Conservation (phyloP, 1,284 basidiomycete genomes). For the Pholiota adiposa region DNA sequence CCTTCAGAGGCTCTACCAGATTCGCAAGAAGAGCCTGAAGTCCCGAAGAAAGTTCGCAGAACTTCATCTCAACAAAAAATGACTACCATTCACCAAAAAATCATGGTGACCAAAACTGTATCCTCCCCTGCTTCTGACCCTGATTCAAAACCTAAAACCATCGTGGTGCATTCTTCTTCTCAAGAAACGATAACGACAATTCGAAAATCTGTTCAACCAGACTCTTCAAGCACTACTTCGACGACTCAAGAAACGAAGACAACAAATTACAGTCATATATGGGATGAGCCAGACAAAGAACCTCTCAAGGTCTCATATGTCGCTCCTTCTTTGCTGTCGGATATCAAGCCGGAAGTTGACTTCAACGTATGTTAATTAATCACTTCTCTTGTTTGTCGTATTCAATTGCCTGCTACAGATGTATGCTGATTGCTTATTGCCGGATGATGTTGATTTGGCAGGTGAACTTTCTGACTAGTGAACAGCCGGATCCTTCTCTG, state of each 20-base stretch:
- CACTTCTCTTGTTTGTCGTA: background rate
- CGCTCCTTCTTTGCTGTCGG: conserved; percentile 27
- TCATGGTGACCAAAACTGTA: background rate
- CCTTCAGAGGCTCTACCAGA: background rate
- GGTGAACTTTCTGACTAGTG: conserved; percentile 28
- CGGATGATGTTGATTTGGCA: conserved; percentile 35
- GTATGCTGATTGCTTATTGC: conserved; percentile 36
- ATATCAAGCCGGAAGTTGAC: conserved; percentile 25
- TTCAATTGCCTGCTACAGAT: conserved; percentile 25
- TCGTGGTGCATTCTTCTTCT: background rate
- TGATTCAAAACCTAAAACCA: background rate
- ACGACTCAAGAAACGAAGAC: conserved; percentile 1
- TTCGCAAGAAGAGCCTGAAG: background rate
- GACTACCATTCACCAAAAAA: background rate
- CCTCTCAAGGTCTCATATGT: conserved; percentile 26
- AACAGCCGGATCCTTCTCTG: background rate
- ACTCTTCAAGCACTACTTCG: background rate
- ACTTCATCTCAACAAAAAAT: background rate
- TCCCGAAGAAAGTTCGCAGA: conserved; percentile 11
- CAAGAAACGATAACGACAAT: background rate
- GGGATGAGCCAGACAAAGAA: conserved; percentile 9
- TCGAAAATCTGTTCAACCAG: background rate
- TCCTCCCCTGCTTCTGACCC: background rate
- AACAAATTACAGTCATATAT: conserved; percentile 7
- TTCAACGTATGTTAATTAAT: conserved; percentile 23